A percentile compares a stretch with the other conserved stretches of the same genome.
These are phyloP conservation scores for Thelephora ganbajun DNA, from an alignment of 768 basidiomycete species.

Conservation along the genomic window DNA sequence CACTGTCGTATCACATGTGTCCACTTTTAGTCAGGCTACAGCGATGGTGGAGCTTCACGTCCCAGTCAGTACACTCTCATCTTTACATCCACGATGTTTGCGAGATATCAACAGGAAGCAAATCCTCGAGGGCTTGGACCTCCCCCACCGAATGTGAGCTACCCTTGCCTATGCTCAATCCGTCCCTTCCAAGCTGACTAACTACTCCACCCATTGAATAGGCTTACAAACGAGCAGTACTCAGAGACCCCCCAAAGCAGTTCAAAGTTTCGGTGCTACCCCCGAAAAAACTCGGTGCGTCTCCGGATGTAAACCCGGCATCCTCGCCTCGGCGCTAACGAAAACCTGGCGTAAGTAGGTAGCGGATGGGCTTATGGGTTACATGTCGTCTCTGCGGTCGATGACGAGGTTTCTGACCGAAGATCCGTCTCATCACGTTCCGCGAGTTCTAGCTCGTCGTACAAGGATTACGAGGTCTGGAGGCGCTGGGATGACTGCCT, in stretches of 20 bases:
- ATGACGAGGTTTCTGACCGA: not conserved
- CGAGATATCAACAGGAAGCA: no score
- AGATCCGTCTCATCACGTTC: slow-evolving; percentile 11
- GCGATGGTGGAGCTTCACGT: no score
- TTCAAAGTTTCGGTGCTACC: slow-evolving; percentile 48
- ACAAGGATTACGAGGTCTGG: slow-evolving; percentile 58
- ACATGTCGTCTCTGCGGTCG: no score
- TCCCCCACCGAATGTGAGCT: not conserved
- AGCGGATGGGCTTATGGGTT: no score
- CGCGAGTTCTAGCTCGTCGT: slow-evolving; percentile 11
- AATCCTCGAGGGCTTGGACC: not conserved
- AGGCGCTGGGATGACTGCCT: slow-evolving; percentile 77
- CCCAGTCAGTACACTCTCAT: no score
- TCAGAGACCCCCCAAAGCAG: slow-evolving; percentile 39
- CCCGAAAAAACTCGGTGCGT: slow-evolving; percentile 35
- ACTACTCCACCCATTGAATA: slow-evolving; percentile 12
- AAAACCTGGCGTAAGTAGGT: no score
- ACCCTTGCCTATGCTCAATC: not conserved
- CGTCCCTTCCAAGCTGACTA: not conserved
- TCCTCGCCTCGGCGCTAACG: no score
- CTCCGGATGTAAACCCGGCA: not conserved
- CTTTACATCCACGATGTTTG: no score
- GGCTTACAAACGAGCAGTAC: slow-evolving; percentile 49
- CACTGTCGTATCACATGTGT: no score
- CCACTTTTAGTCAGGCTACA: no score